phyloP scores from a whole-genome alignment of 2,329 filamentous ascomycete genomes.

The Ascochyta lentis region DNA sequence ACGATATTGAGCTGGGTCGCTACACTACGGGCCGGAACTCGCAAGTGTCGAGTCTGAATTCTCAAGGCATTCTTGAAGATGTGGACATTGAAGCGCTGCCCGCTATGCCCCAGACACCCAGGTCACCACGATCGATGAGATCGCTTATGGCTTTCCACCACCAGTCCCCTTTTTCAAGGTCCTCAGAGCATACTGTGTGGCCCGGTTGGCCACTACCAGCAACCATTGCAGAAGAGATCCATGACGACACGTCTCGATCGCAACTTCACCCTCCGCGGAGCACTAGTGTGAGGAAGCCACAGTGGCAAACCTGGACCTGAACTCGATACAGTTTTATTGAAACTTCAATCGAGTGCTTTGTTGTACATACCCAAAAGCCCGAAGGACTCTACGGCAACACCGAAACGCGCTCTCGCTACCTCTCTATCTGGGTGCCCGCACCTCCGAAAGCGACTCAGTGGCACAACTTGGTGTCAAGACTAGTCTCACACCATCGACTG shows the following conservation, averaged over 20 bases:
- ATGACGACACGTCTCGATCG: background rate
- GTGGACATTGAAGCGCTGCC: slow-evolving; percentile 27
- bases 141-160: slow-evolving; percentile 2
- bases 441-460: background rate
- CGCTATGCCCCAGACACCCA: slow-evolving; percentile 19
- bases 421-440: background rate
- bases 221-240: slow-evolving; percentile 6
- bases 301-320: slow-evolving; percentile 22
- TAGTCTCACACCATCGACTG: too few species aligned
- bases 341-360: background rate
- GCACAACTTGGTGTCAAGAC: background rate
- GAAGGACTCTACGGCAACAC: background rate
- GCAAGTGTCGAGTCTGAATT: slow-evolving; percentile 14
- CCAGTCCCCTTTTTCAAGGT: background rate
- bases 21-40: slow-evolving; percentile 23
- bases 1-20: slow-evolving; percentile 35
- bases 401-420: background rate
- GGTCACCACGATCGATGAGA: slow-evolving; percentile 11
- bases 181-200: slow-evolving; percentile 2
- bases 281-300: slow-evolving; percentile 6
- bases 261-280: background rate
- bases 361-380: background rate
- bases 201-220: background rate
- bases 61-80: slow-evolving; percentile 8
- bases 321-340: background rate